phyloP scores from a whole-genome alignment of 1,284 basidiomycete species.

The Microbotryum saponariae region DNA sequence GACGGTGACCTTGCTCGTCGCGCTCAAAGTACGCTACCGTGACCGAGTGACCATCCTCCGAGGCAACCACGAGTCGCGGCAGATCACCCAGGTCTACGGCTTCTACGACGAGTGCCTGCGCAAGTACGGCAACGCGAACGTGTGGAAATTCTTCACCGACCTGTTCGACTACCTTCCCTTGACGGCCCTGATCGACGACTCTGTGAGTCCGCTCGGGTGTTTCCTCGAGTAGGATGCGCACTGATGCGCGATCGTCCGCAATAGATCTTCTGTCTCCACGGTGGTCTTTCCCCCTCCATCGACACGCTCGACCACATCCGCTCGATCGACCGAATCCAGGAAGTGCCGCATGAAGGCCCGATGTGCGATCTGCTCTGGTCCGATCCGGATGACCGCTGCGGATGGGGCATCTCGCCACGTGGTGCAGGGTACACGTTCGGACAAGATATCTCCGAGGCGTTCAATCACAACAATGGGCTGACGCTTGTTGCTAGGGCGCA shows the following conservation, averaged over 20 bases:
- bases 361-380: conserved; percentile 99
- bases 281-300: conserved; percentile 96
- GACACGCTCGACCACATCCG: conserved; percentile 99
- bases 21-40: conserved; percentile 94
- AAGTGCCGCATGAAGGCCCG: conserved; percentile 97
- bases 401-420: conserved; percentile 98
- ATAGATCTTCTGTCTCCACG: conserved; percentile 98
- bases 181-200: conserved; percentile 95
- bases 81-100: conserved; percentile 99
- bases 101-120: conserved; percentile 99
- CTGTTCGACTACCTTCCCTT: conserved; percentile 96
- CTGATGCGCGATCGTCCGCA: background rate
- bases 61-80: conserved; percentile 96
- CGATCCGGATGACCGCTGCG: conserved; percentile 97
- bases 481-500: conserved; percentile 80
- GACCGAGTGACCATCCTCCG: conserved; percentile 97
- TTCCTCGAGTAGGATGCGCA: conserved; percentile 44
- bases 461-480: conserved; percentile 98
- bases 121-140: conserved; percentile 99
- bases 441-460: conserved; percentile 95
- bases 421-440: conserved; percentile 99
- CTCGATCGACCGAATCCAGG: conserved; percentile 95
- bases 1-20: conserved; percentile 96
- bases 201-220: conserved; percentile 55
- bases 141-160: conserved; percentile 99